Evolutionary conservation across 495 filamentous ascomycete species (phyloP), one percentile per base, ranked within the genome.

Genomic region (Talaromyces thailandensis): DNA sequence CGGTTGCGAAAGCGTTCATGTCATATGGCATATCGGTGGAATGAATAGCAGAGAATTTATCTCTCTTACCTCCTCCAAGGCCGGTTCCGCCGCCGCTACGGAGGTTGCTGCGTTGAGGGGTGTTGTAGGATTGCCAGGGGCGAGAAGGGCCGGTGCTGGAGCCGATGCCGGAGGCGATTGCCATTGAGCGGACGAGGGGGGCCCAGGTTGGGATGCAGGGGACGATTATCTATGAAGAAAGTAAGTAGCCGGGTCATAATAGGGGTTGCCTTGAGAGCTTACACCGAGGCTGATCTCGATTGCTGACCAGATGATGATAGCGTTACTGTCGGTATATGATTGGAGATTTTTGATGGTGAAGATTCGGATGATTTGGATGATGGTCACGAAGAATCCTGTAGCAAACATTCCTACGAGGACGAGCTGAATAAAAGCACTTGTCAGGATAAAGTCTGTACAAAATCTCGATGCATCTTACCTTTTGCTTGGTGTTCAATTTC

Each of bases 301-400:
- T 6, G 69, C 63, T 14, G 81, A 83, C 80, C 81, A 84, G n/a
- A 80, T 68, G 29, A 81, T 71, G 16, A 83, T 68, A 0, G 69
- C 65, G 8, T 77, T 71, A 50, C 73, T 77, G 67, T 83, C 78
- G 29, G 76, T 73, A 63, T 75, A 76, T 62, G 75, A 74, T 31
- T 58, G 60, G 2, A 81, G 70, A 45, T 69, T 68, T 28, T 72
- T 74, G 52, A 84, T 71, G 25, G 69, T 79, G 64, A 80, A 75
- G 62, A 85, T 80, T 37, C 81, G 81, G 62, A 83, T 75, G 60
- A 82, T 76, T 64, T 84, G 80, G 61, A 81, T 82, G 61, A 78
- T 62, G 23, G 81, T 82, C 53, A 83, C 71, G 71, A 84, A 84
- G 62, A 81, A 71, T 56, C 78, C 79, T 18, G 83, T 71, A 23